These are phyloP conservation scores for Nemophila menziesii DNA, from an alignment of 257 asterid species.

Conservation along the genomic window DNA sequence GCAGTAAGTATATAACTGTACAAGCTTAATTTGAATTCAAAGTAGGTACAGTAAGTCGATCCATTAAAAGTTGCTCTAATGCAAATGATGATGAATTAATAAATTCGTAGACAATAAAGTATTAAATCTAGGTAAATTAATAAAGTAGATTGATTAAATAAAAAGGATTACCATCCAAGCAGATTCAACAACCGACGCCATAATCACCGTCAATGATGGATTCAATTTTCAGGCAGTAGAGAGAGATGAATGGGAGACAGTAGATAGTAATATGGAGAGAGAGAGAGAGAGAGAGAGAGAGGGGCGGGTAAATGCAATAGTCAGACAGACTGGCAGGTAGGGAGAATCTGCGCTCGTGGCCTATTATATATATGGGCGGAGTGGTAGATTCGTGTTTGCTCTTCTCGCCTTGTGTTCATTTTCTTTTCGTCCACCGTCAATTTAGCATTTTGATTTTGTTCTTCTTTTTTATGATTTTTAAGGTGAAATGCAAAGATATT, in stretches of 20 bases:
- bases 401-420: neutral
- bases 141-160: neutral
- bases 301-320: neutral
- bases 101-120: neutral
- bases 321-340: neutral
- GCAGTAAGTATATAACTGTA: neutral
- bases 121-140: neutral
- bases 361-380: neutral
- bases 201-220: neutral
- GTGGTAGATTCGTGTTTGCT: neutral
- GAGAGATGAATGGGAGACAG: neutral
- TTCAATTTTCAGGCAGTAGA: neutral
- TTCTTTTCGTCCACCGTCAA: too few species aligned
- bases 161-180: conserved; percentile 33
- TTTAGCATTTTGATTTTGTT: too few species aligned
- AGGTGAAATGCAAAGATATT: too few species aligned
- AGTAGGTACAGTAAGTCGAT: neutral
- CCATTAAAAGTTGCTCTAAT: neutral
- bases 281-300: neutral
- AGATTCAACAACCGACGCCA: conserved; percentile 32
- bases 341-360: neutral
- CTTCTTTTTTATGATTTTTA: too few species aligned
- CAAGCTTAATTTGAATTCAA: too few species aligned
- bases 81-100: neutral
- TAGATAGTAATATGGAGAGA: neutral